These are phyloP conservation scores for Yarrowia divulgata DNA, from an alignment of 805 yeast species.

Conservation along the genomic window DNA sequence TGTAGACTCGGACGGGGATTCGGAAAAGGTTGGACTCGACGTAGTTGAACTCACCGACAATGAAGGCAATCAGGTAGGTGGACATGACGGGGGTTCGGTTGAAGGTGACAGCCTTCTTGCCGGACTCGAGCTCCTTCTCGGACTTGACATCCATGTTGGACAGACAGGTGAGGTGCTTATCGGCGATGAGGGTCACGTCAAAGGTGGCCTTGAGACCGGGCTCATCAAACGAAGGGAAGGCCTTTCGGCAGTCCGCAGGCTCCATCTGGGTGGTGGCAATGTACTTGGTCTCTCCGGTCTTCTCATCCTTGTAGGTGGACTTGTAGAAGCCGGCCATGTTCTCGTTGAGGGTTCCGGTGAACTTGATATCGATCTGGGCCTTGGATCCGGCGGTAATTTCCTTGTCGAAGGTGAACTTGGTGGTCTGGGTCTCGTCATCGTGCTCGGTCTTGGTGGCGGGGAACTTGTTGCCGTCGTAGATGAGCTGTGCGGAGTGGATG, in stretches of 20 bases:
- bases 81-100: conserved; percentile 76
- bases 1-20: conserved; percentile 72
- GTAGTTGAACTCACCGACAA: conserved; percentile 70
- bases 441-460: conserved; percentile 49
- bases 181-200: conserved; percentile 63
- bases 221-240: conserved; percentile 80
- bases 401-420: conserved; percentile 63
- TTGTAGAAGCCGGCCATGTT: conserved; percentile 79
- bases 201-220: conserved; percentile 74
- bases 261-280: conserved; percentile 76
- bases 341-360: conserved; percentile 66
- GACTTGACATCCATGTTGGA: conserved; percentile 70
- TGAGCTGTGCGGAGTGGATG: conserved; percentile 56
- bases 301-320: conserved; percentile 62
- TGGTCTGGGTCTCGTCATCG: conserved; percentile 66
- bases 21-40: conserved; percentile 63
- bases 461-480: conserved; percentile 48
- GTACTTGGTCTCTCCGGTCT: conserved; percentile 59
- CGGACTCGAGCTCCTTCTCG: conserved; percentile 52
- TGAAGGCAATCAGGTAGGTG: conserved; percentile 74
- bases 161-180: conserved; percentile 61
- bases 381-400: conserved; percentile 53
- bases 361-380: conserved; percentile 63
- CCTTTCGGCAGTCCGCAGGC: conserved; percentile 78
- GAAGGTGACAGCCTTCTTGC: conserved; percentile 59